Base-by-base conservation (phyloP, 2,329 filamentous ascomycete species). In the Orbilia blumenaviensis region DNA sequence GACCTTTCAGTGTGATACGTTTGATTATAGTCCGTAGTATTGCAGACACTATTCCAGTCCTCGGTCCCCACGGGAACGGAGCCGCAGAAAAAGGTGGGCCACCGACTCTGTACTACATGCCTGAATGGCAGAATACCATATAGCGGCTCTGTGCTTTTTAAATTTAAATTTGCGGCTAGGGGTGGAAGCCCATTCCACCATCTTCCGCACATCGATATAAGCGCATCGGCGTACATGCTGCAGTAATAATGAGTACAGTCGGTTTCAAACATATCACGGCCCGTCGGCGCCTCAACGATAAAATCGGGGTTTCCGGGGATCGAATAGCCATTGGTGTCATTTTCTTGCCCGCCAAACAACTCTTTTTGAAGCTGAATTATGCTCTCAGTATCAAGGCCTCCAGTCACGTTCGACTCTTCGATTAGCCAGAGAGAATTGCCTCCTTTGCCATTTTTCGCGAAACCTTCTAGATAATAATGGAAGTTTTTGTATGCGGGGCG, bases 211-310 rank as follows among this genome's bases (percentile, higher is more conserved):
- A 44, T 36, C 1, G 56, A 61, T 21, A 61, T 44, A 0, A 61
- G 16, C 1, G 36, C 25, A 1, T 44, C 32, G 12, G 36, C 14
- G 14, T 16, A 18, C 3, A 36, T 21, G 38, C 38, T 32, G 16
- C 56, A 61, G 38, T 42, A 61, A 23, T 18, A 44, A 23, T 61
- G 56, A 16, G 36, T 29, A 44, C 34, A 61, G 14, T 61, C 36
- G 3, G 4, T 27, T 34, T 54, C 48, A 16, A 21, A 32, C 9
- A 32, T 6, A 18, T 27, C 34, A 6, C 23, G 14, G 9, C 27
- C 23, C 8, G 12, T 21, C 12, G 56, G 36, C 21, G 44, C 1
- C 23, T 32, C 14, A 1, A 44, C 36, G 1, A 61, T 61, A 9
- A 61, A 18, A 61, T 61, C 38, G 18, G 36, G 56, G 38, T 1